phyloP scores from a whole-genome alignment of 441 rosid species.

The California macrophylla region DNA sequence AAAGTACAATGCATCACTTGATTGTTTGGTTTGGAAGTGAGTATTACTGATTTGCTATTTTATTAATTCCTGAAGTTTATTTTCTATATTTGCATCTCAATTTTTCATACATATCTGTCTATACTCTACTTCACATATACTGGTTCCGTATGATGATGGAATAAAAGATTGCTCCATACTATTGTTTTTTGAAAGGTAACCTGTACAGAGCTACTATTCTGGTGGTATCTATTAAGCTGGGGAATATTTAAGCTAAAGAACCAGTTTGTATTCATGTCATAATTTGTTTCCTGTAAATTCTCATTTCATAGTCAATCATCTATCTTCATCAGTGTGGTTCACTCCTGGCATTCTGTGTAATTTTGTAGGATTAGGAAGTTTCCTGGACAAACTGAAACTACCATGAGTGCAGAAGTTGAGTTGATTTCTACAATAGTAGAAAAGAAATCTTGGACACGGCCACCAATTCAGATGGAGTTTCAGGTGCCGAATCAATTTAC shows the following conservation, averaged over 20 bases:
- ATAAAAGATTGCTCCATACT: background rate
- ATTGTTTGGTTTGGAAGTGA: conserved; percentile 34
- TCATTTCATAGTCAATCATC: background rate
- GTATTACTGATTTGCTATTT: background rate
- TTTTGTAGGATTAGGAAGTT: conserved; percentile 77
- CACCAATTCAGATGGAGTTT: conserved; percentile 98
- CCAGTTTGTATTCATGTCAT: background rate
- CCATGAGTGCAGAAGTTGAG: conserved; percentile 95
- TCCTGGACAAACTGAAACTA: conserved; percentile 97
- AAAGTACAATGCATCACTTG: conserved; percentile 86
- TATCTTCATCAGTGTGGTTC: background rate
- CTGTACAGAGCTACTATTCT: background rate
- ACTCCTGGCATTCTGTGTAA: conserved; percentile 8
- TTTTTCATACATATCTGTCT: background rate
- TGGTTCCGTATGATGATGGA: background rate
- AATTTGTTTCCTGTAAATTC: background rate
- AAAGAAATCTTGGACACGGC: conserved; percentile 92
- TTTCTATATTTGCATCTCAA: background rate
- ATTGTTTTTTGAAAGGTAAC: background rate
- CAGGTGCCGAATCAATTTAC: conserved; percentile 45
- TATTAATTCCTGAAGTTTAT: background rate
- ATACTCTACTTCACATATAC: background rate
- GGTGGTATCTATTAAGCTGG: background rate
- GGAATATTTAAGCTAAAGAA: background rate
- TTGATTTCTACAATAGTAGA: conserved; percentile 87